These are phyloP conservation scores for Fusarium pininemorale DNA, from an alignment of 2,329 filamentous ascomycete genomes.

Conservation along the genomic window DNA sequence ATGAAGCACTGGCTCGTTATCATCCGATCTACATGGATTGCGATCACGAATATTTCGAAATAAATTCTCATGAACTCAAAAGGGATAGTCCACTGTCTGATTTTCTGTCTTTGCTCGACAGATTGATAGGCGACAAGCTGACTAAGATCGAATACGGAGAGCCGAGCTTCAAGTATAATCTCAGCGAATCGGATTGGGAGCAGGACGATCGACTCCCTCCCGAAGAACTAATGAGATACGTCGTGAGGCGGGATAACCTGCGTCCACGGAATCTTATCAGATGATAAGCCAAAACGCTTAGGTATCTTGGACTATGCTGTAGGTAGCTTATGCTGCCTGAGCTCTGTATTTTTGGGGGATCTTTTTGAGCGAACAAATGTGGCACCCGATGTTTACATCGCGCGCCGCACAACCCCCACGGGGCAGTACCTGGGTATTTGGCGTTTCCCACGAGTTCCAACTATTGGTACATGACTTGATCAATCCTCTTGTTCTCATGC, in stretches of 20 bases:
- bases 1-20: neutral
- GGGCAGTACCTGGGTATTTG: too few species aligned
- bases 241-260: neutral
- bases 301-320: too few species aligned
- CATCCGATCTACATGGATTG: neutral
- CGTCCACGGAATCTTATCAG: neutral
- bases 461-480: too few species aligned
- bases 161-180: neutral
- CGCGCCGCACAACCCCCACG: too few species aligned
- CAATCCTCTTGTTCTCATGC: too few species aligned
- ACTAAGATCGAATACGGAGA: neutral
- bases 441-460: too few species aligned
- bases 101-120: neutral
- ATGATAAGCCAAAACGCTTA: too few species aligned
- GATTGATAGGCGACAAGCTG: neutral
- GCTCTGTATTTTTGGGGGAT: fast-evolving
- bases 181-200: neutral
- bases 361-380: too few species aligned
- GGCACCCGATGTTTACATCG: too few species aligned
- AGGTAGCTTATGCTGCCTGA: too few species aligned
- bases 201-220: neutral
- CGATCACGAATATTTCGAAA: neutral
- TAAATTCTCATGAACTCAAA: fast-evolving
- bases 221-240: fast-evolving
- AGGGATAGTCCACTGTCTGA: fast-evolving